These are phyloP conservation scores for Pezicula neosporulosa DNA, from an alignment of 2,329 filamentous ascomycete genomes.

Conservation along the genomic window DNA sequence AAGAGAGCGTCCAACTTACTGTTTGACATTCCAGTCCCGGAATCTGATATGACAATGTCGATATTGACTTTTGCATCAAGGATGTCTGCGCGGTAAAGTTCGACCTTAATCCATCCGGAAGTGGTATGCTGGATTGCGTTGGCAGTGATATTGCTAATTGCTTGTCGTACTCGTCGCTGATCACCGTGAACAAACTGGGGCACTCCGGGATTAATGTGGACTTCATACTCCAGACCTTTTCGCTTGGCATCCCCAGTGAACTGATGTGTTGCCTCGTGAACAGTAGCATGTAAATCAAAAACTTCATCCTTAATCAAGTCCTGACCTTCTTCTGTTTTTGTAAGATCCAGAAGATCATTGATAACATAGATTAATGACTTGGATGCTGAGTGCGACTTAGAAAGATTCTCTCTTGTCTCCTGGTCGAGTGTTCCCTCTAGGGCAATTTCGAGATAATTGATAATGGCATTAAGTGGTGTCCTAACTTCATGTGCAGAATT, in stretches of 20 bases:
- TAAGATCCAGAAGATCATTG: conserved; percentile 85
- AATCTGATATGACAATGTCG: conserved; percentile 74
- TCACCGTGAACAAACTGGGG: conserved; percentile 75
- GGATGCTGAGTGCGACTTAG: conserved; percentile 83
- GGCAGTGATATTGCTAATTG: conserved; percentile 76
- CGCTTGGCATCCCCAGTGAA: conserved; percentile 72
- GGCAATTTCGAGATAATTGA: conserved; percentile 91
- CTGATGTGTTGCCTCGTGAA: conserved; percentile 73
- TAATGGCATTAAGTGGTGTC: conserved; percentile 88
- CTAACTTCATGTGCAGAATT: conserved; percentile 92
- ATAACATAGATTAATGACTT: conserved; percentile 93
- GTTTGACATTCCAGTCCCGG: conserved; percentile 68
- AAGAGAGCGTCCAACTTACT: conserved; percentile 54
- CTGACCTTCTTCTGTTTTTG: conserved; percentile 81
- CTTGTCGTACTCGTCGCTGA: conserved; percentile 75
- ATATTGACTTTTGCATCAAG: conserved; percentile 56
- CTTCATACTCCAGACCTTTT: conserved; percentile 69
- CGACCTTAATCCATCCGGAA: conserved; percentile 64
- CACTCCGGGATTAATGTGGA: conserved; percentile 64
- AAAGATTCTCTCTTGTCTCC: conserved; percentile 81
- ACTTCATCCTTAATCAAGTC: conserved; percentile 76
- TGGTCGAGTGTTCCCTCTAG: conserved; percentile 75
- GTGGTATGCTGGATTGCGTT: conserved; percentile 81
- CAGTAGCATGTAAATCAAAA: conserved; percentile 68
- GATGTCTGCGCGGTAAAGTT: conserved; percentile 59